These are phyloP conservation scores for Thelephora ganbajun DNA, from an alignment of 768 basidiomycete genomes.

Conservation along the genomic window DNA sequence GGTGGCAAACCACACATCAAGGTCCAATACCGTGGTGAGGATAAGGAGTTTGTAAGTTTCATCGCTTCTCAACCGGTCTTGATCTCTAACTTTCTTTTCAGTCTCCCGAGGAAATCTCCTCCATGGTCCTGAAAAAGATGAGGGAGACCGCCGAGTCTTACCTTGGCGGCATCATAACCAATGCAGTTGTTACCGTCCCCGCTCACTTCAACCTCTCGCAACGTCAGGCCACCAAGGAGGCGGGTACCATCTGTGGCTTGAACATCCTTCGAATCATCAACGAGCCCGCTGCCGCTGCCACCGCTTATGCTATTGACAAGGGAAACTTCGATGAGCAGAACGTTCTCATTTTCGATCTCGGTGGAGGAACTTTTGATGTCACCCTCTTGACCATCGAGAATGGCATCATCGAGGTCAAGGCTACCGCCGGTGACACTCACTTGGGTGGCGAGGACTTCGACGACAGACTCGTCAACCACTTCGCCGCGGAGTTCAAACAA, in stretches of 20 bases:
- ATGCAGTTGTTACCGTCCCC: conserved; percentile 96
- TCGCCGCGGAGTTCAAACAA: too few relatives aligned
- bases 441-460: too few relatives aligned
- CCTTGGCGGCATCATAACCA: conserved; percentile 89
- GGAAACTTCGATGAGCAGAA: too few relatives aligned
- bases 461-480: too few relatives aligned
- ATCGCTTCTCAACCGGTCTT: neutral
- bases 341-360: too few relatives aligned
- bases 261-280: too few relatives aligned
- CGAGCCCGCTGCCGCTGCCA: too few relatives aligned
- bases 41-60: conserved; percentile 65
- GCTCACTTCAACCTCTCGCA: conserved; percentile 99
- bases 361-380: too few relatives aligned
- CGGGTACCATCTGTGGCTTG: conserved; percentile 89
- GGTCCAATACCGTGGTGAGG: conserved; percentile 67
- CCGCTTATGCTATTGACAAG: too few relatives aligned
- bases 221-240: conserved; percentile 97
- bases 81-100: conserved; percentile 14
- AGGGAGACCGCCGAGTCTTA: conserved; percentile 99
- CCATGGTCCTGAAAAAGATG: conserved; percentile 96
- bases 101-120: conserved; percentile 90
- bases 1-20: conserved; percentile 67
- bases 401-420: too few relatives aligned
- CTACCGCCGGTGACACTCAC: too few relatives aligned
- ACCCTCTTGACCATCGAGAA: too few relatives aligned